phyloP scores from a whole-genome alignment of 2,329 filamentous ascomycete genomes.

The Colletotrichum sp. region DNA sequence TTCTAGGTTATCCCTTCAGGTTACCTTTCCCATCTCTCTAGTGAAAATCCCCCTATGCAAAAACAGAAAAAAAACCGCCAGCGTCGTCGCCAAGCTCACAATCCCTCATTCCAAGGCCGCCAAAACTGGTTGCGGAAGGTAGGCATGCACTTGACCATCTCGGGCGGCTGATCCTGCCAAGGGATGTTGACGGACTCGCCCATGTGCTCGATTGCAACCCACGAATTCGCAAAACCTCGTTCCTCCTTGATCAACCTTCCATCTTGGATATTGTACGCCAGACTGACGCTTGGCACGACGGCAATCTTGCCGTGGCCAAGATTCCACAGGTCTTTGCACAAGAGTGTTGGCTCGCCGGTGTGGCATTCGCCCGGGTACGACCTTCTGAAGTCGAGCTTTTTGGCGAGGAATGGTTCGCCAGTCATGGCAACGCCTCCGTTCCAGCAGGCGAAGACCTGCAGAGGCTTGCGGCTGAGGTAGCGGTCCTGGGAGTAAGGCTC shows the following conservation, averaged over 20 bases:
- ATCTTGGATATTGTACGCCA: conserved; percentile 56
- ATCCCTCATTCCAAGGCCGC: conserved; percentile 43
- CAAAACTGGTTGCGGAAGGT: conserved; percentile 46
- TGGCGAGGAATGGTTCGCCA: conserved; percentile 49
- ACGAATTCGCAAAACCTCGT: conserved; percentile 49
- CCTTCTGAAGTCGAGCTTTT: conserved; percentile 47
- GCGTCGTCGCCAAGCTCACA: neutral
- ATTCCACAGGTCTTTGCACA: conserved; percentile 63
- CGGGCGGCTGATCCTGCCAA: conserved; percentile 50
- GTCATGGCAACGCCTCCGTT: conserved; percentile 58
- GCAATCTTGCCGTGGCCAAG: conserved; percentile 56
- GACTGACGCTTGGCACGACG: conserved; percentile 59
- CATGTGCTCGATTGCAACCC: conserved; percentile 19
- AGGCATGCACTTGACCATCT: conserved; percentile 53
- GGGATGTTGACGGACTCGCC: conserved; percentile 36
- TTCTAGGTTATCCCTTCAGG: neutral
- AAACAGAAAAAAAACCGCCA: neutral
- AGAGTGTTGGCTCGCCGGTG: conserved; percentile 59
- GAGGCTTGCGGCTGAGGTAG: conserved; percentile 44
- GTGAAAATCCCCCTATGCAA: neutral
- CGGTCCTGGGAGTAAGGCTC: conserved; percentile 39
- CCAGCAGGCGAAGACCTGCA: conserved; percentile 68
- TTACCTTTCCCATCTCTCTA: neutral
- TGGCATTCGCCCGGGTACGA: conserved; percentile 48
- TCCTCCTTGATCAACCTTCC: conserved; percentile 50